Evolutionary conservation across 805 yeast genomes (phyloP), one percentile per base, ranked within the genome.

Genomic region (Saturnispora ahearnii): DNA sequence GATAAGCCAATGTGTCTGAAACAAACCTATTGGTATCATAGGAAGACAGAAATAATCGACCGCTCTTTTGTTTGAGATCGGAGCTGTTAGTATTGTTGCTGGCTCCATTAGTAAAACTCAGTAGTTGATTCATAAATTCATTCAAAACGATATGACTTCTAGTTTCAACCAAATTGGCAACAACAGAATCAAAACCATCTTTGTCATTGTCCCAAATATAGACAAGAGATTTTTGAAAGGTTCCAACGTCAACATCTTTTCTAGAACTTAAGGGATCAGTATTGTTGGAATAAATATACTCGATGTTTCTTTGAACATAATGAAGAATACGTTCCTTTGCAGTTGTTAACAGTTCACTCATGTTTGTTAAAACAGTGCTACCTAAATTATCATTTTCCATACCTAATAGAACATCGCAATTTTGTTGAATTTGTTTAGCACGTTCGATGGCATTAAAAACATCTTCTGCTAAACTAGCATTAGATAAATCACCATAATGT

Each of bases 1-100:
- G 74, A 70, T 85, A 86, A 0, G 98, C 98, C 36, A 93, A 68
- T 31, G 93, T 73, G 62, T 89, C 96, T 26, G 97, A 95, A 15
- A 87, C 71, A 55, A 82, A 90, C 49, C 96, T 72, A 26, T 81
- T 71, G 1, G 96, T 86, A 62, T 91, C 96, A 62, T 84, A 84
- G 0, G 86, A 82, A 8, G 83, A 77, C 41, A 83, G 66, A 30
- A 79, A 74, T 22, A 87, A 38, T 30, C 46, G 28, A 7, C 43
- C 43, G 13, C 22, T 22, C 10, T 18, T 71, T 0, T 89, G 85
- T 44, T 46, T 57, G 38, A 29, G 56, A 22, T 54, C 50, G 34
- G 51, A 22, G 49, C 45, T 37, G 37, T 6, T 24, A 44, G 31
- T 18, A 13, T 41, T 37, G 13, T 41, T 21, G 10, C 44, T 45